A percentile compares a stretch with the other conserved stretches of the same genome.
Conservation (phyloP, 257 asterid species). For the Henckelia pumila region DNA sequence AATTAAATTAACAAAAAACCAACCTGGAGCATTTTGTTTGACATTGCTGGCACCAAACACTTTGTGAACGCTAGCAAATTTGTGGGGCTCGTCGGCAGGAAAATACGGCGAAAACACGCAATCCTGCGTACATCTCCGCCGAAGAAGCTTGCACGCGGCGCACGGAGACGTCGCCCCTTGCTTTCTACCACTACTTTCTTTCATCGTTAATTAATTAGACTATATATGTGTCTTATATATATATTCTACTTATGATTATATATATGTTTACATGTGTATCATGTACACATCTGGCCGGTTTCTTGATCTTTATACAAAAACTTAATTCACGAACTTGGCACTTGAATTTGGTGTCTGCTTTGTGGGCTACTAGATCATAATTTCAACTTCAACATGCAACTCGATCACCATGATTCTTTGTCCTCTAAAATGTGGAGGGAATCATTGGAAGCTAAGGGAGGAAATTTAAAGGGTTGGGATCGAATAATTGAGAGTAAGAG, state of each 20-base stretch:
- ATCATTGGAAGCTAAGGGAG: background rate
- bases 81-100: constrained; percentile 84
- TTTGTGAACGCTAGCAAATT: constrained; percentile 85
- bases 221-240: background rate
- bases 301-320: no score
- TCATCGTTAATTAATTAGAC: constrained; percentile 36
- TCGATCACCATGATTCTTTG: background rate
- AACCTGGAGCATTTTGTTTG: constrained; percentile 90
- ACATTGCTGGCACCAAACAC: constrained; percentile 94
- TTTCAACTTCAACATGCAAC: no score
- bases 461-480: no score
- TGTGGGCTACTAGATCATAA: no score
- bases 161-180: constrained; percentile 57
- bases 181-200: constrained; percentile 53
- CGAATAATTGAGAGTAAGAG: no score
- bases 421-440: constrained; percentile 5
- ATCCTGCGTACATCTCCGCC: constrained; percentile 71
- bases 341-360: background rate
- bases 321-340: no score
- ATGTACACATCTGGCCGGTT: no score
- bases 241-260: background rate
- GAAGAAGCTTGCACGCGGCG: constrained; percentile 81
- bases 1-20: no score
- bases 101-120: constrained; percentile 83
- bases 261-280: constrained; percentile 25